Evolutionary conservation across 805 yeast species (phyloP).

Genomic region (Candida manassasensis): DNA sequence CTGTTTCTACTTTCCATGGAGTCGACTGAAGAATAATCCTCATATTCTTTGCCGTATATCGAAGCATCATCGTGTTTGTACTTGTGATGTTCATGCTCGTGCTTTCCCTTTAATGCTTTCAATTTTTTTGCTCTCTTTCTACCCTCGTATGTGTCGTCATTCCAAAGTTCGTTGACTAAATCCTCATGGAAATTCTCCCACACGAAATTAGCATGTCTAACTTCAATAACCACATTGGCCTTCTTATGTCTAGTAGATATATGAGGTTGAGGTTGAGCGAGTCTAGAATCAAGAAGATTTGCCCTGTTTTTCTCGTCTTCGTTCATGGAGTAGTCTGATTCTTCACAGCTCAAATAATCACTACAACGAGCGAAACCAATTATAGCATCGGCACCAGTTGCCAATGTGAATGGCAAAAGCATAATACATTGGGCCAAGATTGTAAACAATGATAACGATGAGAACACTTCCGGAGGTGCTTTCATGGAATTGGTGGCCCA

Average conservation of each 20-base stretch:
- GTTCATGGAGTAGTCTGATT: constrained; percentile 14
- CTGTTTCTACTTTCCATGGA: background rate
- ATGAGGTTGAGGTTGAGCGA: constrained; percentile 1
- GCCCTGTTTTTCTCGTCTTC: constrained; percentile 1
- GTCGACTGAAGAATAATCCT: background rate
- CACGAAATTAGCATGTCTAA: constrained; percentile 23
- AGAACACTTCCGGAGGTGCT: constrained; percentile 37
- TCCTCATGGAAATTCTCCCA: constrained; percentile 30
- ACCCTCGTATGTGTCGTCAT: constrained; percentile 10
- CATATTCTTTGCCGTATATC: background rate
- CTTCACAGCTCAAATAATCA: constrained; percentile 23
- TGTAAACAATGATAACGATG: constrained; percentile 38
- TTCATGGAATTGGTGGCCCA: constrained; percentile 40
- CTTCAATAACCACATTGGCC: constrained; percentile 12
- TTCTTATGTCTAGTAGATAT: background rate
- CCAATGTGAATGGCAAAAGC: constrained; percentile 41
- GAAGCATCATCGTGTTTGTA: background rate
- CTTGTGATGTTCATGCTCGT: background rate
- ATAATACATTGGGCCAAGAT: constrained; percentile 42
- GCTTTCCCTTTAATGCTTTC: constrained; percentile 11
- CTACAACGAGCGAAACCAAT: constrained; percentile 32
- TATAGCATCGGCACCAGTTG: constrained; percentile 42
- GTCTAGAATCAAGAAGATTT: too few relatives aligned
- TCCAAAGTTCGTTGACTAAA: constrained; percentile 21
- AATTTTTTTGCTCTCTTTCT: constrained; percentile 9